Conservation (phyloP, 805 yeast genomes). For the Cyberlindnera samutprakarnensis region DNA sequence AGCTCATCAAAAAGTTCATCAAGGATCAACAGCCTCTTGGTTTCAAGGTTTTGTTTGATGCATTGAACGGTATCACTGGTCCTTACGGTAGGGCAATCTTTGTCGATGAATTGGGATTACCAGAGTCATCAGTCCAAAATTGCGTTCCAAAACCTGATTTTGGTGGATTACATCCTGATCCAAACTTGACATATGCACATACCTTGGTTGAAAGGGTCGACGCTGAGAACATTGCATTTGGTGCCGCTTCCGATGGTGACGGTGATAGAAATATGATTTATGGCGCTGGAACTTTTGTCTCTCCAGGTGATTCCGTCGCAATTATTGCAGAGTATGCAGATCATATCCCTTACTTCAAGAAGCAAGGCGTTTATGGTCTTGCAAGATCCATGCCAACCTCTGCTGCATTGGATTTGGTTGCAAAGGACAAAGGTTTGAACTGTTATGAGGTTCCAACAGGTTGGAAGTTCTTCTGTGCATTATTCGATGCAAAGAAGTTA, state of each 20-base stretch:
- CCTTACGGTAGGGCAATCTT: conserved; percentile 88
- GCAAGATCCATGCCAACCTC: conserved; percentile 98
- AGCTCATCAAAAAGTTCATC: conserved; percentile 67
- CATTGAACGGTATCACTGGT: conserved; percentile 93
- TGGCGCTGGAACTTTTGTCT: conserved; percentile 89
- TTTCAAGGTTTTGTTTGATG: conserved; percentile 79
- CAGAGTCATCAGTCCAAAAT: conserved; percentile 67
- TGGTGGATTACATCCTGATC: conserved; percentile 98
- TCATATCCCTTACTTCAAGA: conserved; percentile 87
- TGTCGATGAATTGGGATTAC: conserved; percentile 76
- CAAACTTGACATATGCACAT: conserved; percentile 89
- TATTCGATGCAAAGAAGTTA: conserved; percentile 87
- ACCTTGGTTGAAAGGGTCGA: conserved; percentile 87
- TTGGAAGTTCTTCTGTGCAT: conserved; percentile 96
- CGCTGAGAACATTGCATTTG: conserved; percentile 72
- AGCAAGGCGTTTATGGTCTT: conserved; percentile 81
- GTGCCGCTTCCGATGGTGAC: conserved; percentile 99
- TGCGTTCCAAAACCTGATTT: conserved; percentile 77
- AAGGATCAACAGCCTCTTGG: conserved; percentile 34
- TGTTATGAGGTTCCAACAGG: conserved; percentile 97
- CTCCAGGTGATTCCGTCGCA: conserved; percentile 98
- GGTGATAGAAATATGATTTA: conserved; percentile 99
- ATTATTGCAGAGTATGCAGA: conserved; percentile 90
- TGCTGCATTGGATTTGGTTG: conserved; percentile 89
- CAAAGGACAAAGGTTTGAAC: conserved; percentile 62